Conservation (phyloP, 1,139 yeast genomes). For the Tardiomyces blankii region DNA sequence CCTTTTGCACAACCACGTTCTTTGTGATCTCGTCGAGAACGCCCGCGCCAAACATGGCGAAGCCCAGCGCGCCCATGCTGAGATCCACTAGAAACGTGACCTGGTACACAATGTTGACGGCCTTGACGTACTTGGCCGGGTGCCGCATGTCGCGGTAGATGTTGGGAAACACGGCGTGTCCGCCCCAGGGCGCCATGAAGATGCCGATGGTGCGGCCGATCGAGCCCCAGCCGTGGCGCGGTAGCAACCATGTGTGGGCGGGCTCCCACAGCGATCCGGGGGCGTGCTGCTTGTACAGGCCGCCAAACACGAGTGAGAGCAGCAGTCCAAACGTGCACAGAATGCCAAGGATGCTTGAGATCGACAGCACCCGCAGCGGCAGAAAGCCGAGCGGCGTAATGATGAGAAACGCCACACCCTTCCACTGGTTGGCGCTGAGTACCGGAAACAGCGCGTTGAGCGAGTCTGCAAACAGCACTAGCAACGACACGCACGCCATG, state of each 20-base stretch:
- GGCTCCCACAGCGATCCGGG: slow-evolving; percentile 65
- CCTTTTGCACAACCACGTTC: slow-evolving; percentile 54
- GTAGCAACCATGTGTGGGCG: slow-evolving; percentile 24
- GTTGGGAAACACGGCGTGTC: slow-evolving; percentile 80
- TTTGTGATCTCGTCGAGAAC: slow-evolving; percentile 80
- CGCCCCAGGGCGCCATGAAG: slow-evolving; percentile 85
- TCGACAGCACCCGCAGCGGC: slow-evolving; percentile 62
- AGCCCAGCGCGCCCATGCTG: slow-evolving; percentile 71
- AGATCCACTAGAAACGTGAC: slow-evolving; percentile 65
- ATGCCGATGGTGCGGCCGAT: slow-evolving; percentile 59
- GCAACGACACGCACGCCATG: slow-evolving; percentile 70
- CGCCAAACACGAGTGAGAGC: slow-evolving; percentile 46
- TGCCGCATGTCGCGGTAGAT: slow-evolving; percentile 75
- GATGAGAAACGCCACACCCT: slow-evolving; percentile 45
- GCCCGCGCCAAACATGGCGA: slow-evolving; percentile 69
- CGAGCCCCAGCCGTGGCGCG: slow-evolving; percentile 32
- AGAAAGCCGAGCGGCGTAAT: slow-evolving; percentile 55
- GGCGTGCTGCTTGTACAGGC: slow-evolving; percentile 38
- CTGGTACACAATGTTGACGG: slow-evolving; percentile 45
- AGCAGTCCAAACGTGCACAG: slow-evolving; percentile 57
- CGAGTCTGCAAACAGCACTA: slow-evolving; percentile 77
- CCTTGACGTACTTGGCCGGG: slow-evolving; percentile 41
- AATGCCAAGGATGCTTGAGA: slow-evolving; percentile 67
- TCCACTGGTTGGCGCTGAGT: slow-evolving; percentile 38
- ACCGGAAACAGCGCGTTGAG: slow-evolving; percentile 54